Evolutionary conservation across 768 basidiomycete genomes (phyloP), one percentile per base, ranked within the genome.

Genomic region (Serendipita sp.): DNA sequence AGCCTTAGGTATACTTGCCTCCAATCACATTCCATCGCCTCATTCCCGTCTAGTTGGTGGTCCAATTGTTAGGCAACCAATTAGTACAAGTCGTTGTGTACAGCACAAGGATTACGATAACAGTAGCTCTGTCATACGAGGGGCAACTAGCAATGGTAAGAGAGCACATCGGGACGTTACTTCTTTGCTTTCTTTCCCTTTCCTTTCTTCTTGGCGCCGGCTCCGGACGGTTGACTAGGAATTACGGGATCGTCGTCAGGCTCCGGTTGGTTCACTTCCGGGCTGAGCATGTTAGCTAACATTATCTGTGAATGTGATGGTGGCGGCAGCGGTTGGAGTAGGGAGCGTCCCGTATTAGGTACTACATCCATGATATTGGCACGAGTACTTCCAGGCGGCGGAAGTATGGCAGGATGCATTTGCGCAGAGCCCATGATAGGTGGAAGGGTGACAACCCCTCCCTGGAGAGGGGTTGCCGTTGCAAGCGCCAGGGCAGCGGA

Each of bases 311-410:
- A 30, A 22, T 58, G 53, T 22, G 53, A 24, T n/a, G 26, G n/a
- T 28, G 45, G 45, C 11, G 53, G 53, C 17, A 58, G 20, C 14
- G 53, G 53, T 33, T 58, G 53, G 20, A 58, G 24, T 11, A 34
- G 11, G 24, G 53, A 58, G 11, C 53, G 22, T 3, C 5, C 30
- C 5, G 53, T 58, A n/a, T 31, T 31, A 9, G 53, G 53, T 11
- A 24, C 53, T n/a, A 58, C n/a, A 33, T 58, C 31, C 53, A 58
- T 58, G 53, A 58, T 58, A 31, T 58, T 58, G 4, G 53, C 22
- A 5, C 53, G 24, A 13, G 53, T 58, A 34, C 53, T 58, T 4
- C 53, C 53, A 58, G 53, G 53, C 7, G 45, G 45, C 28, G 53
- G 53, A 31, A 58, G 53, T 31, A 9, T 9, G 31, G 30, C 53